Evolutionary conservation across 306 rosid genomes (phyloP), one percentile per base, ranked within the genome.

Genomic region (Casuarina cunninghamiana): DNA sequence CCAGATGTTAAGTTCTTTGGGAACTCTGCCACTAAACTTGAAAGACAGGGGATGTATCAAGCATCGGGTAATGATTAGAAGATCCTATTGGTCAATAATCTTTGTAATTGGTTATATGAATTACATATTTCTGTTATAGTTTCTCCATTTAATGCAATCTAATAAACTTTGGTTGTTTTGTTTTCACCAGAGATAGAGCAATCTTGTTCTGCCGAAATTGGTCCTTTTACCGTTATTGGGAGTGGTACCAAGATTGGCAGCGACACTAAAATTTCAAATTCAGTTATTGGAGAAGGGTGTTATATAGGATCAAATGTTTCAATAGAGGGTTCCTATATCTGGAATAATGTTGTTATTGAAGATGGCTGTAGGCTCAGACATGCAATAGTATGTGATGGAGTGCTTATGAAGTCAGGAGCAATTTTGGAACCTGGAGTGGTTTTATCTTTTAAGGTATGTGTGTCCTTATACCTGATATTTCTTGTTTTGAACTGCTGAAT

Each of bases 371-470:
- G 87, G 75, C 90, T 96, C 76, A 87, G 82, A 77, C 91, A 93
- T 89, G 93, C 94, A 75, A 89, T 96, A 66, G 93, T 90, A 32
- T 96, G 99, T 89, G 91, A 91, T 82, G 98, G 98, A 85, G 99
- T 90, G 82, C 77, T 79, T 60, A 51, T 91, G 76, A 96, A 88
- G 77, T 86, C 90, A 9, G 93, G 97, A 83, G 90, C 97, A 78
- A 83, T 85, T 73, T 77, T 93, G 84, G 91, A 90, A 88, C 97
- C 99, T 51, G 99, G 99, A 71, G 93, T 84, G 73, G 81, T 91
- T 71, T 84, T 96, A 89, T 96, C 97, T 69, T 93, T 96, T 84
- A 96, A 91, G 97, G 99, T 96, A 78, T 37, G 83, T 74, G 72
- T 74, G 60, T 46, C n/a, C 75, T 26, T 65, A 45, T 15, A 60